These are phyloP conservation scores for Phytopythium litorale DNA, from an alignment of 352 stramenopile genomes.

Conservation along the genomic window DNA sequence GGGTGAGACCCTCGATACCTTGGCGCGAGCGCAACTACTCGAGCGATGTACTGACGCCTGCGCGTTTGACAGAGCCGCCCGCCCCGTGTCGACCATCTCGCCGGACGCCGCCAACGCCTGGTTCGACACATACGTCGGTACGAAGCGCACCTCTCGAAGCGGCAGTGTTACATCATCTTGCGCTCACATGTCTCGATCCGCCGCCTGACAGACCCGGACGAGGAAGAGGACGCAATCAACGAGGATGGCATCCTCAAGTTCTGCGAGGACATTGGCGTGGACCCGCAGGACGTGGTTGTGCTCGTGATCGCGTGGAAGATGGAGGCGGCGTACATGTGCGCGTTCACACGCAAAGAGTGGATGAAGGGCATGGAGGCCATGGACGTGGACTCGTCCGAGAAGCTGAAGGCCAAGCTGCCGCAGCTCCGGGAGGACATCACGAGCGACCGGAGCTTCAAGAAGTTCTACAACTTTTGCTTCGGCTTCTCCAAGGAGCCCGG, in stretches of 20 bases:
- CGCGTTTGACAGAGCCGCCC: slow-evolving; percentile 9
- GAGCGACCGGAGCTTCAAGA: slow-evolving; percentile 61
- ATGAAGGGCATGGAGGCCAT: slow-evolving; percentile 73
- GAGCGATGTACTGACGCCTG: not conserved
- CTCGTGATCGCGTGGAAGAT: slow-evolving; percentile 88
- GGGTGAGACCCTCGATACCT: slow-evolving; percentile 12
- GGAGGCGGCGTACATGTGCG: slow-evolving; percentile 82
- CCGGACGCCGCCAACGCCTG: slow-evolving; percentile 46
- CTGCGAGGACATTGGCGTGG: slow-evolving; percentile 71
- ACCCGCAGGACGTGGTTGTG: slow-evolving; percentile 75
- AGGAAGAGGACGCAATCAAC: slow-evolving; percentile 59
- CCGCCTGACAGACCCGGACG: slow-evolving; percentile 24
- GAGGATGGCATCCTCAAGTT: slow-evolving; percentile 81
- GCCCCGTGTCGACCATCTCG: slow-evolving; percentile 26
- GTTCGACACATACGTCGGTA: slow-evolving; percentile 70
- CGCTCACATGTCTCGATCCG: not conserved
- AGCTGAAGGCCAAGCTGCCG: slow-evolving; percentile 57
- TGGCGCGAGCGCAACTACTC: not conserved
- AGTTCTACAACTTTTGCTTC: slow-evolving; percentile 88
- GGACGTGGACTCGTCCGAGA: slow-evolving; percentile 58
- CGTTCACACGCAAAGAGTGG: slow-evolving; percentile 84
- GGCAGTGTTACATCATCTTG: not conserved
- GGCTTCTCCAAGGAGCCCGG: slow-evolving; percentile 84
- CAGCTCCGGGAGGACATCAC: slow-evolving; percentile 53
- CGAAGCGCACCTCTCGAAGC: not conserved